Evolutionary conservation across 441 rosid genomes (phyloP).

Genomic region (Melastoma candidum): DNA sequence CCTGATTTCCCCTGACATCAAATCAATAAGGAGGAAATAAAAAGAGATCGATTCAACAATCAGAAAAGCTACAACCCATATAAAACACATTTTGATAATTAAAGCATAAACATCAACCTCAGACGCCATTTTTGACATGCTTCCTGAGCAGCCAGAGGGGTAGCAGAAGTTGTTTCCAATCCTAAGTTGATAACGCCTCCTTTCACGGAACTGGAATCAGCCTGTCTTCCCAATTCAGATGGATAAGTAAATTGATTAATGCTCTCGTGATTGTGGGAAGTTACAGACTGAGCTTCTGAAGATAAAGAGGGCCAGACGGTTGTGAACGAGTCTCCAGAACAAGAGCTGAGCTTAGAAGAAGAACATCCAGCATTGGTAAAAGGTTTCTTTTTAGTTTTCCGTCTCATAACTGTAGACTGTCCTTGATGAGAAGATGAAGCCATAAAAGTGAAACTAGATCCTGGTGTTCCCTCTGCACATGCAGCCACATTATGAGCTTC

Average conservation of each 20-base stretch:
- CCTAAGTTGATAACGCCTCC: too few relatives aligned
- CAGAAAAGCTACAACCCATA: too few relatives aligned
- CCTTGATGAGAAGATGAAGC: conserved; percentile 44
- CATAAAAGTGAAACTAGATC: conserved; percentile 63
- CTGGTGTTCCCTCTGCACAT: conserved; percentile 24
- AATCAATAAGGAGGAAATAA: conserved; percentile 8
- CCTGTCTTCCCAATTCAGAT: too few relatives aligned
- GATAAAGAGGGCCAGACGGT: too few relatives aligned
- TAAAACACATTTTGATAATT: too few relatives aligned
- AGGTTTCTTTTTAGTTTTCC: conserved; percentile 38
- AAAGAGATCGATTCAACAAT: conserved; percentile 11
- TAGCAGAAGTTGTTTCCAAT: too few relatives aligned
- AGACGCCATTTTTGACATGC: conserved; percentile 97
- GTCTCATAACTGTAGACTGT: conserved; percentile 32
- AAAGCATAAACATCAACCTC: conserved; percentile 36
- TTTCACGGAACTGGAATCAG: too few relatives aligned
- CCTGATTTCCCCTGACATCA: conserved; percentile 80
- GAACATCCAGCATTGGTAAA: conserved; percentile 16
- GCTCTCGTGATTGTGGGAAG: too few relatives aligned
- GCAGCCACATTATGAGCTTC: conserved; percentile 19
- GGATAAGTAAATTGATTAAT: too few relatives aligned
- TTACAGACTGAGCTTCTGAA: too few relatives aligned
- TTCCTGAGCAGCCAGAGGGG: conserved; percentile 31
- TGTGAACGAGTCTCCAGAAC: too few relatives aligned
- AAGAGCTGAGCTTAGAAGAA: conserved; percentile 6